Evolutionary conservation across 108 stramenopile genomes (phyloP), one percentile per base, ranked within the genome.

Genomic region (Phaeodactylum tricornutum): DNA sequence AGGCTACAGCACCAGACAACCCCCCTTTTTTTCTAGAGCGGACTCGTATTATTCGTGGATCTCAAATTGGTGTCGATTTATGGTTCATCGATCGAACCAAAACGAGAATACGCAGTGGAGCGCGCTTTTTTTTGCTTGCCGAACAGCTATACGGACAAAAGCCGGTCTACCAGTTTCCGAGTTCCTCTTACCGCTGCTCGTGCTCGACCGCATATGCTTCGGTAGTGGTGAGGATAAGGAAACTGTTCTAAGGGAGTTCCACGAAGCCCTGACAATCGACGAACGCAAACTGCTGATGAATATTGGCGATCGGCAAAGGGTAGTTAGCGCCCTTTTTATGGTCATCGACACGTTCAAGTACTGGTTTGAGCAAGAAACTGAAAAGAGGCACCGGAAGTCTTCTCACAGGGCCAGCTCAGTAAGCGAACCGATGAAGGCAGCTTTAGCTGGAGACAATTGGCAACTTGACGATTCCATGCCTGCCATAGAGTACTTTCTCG

Each of bases 121-220:
- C 41, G 61, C 60, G 23, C 32, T 93, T 1, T 84, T 89, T 39
- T 65, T 63, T 62, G 72, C 79, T 6, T 85, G 83, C 40, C 59
- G 83, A 36, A 78, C 80, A 33, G 87, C 85, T 14, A 53, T 93
- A 34, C 64, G 85, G 38, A 74, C 80, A 16, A 48, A 62, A 47
- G 64, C 74, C 35, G 87, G 84, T 4, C 15, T 86, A 1, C 37
- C 50, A 36, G 66, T 83, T 35, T 65, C 77, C 4, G 87, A 93
- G 56, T 87, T 87, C 42, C 50, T 94, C 8, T 55, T 94, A 1
- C 92, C 92, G 23, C 43, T 90, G 3, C 62, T 94, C 4, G 62
- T 94, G 7, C 67, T 87, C 9, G 92, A 94, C 53, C 59, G 64
- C 7, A 37, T 88, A 23, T 88, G 83, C 50, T 90, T 81, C 46